phyloP scores from a whole-genome alignment of 2,329 filamentous ascomycete species.

The Diaporthe velutina region DNA sequence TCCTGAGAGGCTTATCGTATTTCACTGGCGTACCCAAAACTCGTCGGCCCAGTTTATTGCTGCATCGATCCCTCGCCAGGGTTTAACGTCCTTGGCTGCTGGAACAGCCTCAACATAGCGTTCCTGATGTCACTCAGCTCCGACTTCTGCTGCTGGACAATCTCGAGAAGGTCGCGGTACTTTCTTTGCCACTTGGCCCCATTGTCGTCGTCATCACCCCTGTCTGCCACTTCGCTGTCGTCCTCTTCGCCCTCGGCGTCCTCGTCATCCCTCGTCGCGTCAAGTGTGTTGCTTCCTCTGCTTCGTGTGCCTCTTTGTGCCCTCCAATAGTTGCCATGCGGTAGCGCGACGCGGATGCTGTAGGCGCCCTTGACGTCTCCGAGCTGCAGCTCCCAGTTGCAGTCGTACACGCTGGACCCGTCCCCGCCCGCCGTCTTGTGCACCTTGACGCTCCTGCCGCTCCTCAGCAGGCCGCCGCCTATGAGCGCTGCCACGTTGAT shows the following conservation, averaged over 20 bases:
- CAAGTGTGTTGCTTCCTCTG: conserved; percentile 36
- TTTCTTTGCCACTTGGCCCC: conserved; percentile 62
- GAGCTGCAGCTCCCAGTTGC: conserved; percentile 68
- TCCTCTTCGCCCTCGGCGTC: conserved; percentile 40
- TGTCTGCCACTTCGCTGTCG: conserved; percentile 42
- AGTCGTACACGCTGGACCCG: conserved; percentile 43
- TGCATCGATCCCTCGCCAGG: neutral
- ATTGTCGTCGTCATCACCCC: conserved; percentile 39
- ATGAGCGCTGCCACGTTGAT: conserved; percentile 71
- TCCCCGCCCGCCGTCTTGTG: conserved; percentile 12
- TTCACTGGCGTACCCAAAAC: too few species aligned
- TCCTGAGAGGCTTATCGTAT: neutral
- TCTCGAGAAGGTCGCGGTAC: conserved; percentile 70
- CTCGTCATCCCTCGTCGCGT: conserved; percentile 38
- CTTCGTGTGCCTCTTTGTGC: conserved; percentile 35
- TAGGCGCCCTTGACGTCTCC: conserved; percentile 67
- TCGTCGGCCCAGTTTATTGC: neutral
- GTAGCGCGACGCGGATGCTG: conserved; percentile 63
- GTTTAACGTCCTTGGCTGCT: neutral
- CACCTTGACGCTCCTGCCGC: conserved; percentile 17
- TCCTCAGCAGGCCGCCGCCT: conserved; percentile 65
- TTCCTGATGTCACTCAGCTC: conserved; percentile 59
- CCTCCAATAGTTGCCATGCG: conserved; percentile 58
- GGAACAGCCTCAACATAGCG: conserved; percentile 53
- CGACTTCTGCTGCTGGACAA: conserved; percentile 70